Evolutionary conservation across 768 basidiomycete genomes (phyloP).

Genomic region (Leucogyrophana mollusca): DNA sequence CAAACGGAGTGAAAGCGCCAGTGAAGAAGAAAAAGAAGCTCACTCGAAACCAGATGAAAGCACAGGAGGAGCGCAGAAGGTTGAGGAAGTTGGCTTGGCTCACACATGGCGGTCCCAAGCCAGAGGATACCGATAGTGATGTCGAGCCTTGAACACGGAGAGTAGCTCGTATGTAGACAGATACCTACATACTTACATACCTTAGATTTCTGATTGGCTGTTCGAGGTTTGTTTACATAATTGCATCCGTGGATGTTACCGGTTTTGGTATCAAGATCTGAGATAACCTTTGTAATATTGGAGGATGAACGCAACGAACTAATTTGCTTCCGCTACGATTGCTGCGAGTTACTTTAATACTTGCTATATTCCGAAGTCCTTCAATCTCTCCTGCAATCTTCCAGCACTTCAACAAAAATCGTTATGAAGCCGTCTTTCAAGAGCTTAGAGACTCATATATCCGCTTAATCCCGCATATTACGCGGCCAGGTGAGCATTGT

Average conservation of each 20-base stretch:
- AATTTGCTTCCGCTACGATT: constrained; percentile 11
- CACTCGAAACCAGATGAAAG: constrained; percentile 89
- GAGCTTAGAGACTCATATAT: too few species aligned
- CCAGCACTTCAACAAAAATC: too few species aligned
- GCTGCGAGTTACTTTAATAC: too few species aligned
- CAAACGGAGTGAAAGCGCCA: constrained; percentile 35
- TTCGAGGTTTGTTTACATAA: constrained; percentile 17
- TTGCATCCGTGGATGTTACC: constrained; percentile 22
- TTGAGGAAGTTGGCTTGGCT: constrained; percentile 83
- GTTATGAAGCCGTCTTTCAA: too few species aligned
- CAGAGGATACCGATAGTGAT: constrained; percentile 81
- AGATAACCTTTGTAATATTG: constrained; percentile 22
- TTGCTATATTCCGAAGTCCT: too few species aligned
- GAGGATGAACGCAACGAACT: too few species aligned
- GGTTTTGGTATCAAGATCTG: constrained; percentile 31
- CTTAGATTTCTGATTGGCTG: constrained; percentile 10
- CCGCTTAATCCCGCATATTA: too few species aligned
- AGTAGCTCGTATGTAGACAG: neutral
- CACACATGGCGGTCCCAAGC: constrained; percentile 75
- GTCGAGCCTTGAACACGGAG: constrained; percentile 16
- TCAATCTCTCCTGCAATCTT: too few species aligned
- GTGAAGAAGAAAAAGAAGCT: constrained; percentile 86
- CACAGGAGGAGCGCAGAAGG: constrained; percentile 80
- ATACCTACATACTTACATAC: neutral
- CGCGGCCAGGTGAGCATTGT: too few species aligned